Conservation (phyloP, 2,329 filamentous ascomycete genomes). For the Cytospora chrysosperma region DNA sequence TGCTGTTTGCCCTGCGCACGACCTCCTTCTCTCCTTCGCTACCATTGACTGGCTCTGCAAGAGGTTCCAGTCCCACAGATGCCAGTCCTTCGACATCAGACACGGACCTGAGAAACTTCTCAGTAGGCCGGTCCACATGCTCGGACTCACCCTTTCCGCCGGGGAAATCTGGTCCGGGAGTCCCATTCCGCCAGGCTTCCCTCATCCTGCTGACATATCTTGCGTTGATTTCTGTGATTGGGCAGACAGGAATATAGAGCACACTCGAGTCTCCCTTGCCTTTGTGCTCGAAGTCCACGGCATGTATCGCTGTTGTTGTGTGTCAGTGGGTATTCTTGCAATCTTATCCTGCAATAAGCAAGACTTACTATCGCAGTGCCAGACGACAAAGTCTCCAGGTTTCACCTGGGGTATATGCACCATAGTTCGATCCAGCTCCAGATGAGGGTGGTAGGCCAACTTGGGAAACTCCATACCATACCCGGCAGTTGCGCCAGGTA, state of each 20-base stretch:
- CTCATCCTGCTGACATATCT: conserved; percentile 70
- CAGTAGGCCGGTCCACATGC: conserved; percentile 46
- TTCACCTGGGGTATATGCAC: conserved; percentile 66
- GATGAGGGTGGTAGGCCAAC: conserved; percentile 63
- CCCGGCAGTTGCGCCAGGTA: conserved; percentile 70
- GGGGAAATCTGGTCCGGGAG: conserved; percentile 68
- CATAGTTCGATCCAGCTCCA: conserved; percentile 67
- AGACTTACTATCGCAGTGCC: conserved; percentile 67
- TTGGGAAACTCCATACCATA: conserved; percentile 67
- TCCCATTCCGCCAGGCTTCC: conserved; percentile 66
- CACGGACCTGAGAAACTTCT: conserved; percentile 10
- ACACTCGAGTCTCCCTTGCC: conserved; percentile 77
- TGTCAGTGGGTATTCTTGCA: neutral
- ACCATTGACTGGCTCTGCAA: conserved; percentile 1
- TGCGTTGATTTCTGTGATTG: conserved; percentile 73
- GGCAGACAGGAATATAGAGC: conserved; percentile 85
- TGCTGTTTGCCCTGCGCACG: conserved; percentile 16
- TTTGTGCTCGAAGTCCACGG: conserved; percentile 75
- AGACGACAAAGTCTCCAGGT: conserved; percentile 76
- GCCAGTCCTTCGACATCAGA: conserved; percentile 12
- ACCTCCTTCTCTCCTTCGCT: conserved; percentile 16
- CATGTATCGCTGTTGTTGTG: conserved; percentile 58
- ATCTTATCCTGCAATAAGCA: neutral
- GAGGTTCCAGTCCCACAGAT: conserved; percentile 13
- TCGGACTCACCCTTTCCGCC: conserved; percentile 66